Evolutionary conservation across 306 rosid species (phyloP).

Genomic region (Cyclanthera cordifolia): DNA sequence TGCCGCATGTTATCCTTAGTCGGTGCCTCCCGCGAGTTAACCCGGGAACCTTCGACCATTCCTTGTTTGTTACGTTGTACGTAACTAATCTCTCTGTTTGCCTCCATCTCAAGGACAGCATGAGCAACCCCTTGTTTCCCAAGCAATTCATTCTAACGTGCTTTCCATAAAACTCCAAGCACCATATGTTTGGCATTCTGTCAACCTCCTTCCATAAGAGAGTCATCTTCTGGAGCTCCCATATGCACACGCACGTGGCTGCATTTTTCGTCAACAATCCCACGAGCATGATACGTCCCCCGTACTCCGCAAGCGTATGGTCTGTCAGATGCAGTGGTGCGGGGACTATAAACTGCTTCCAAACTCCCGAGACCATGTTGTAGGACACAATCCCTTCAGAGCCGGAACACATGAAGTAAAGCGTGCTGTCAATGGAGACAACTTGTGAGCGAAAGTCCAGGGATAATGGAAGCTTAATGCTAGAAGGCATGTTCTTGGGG

Average conservation of each 20-base stretch:
- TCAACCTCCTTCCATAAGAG: slow-evolving; percentile 99
- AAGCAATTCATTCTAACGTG: slow-evolving; percentile 84
- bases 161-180: slow-evolving; percentile 98
- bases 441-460: slow-evolving; percentile 52
- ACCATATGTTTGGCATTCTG: slow-evolving; percentile 98
- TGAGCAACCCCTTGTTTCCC: slow-evolving; percentile 85
- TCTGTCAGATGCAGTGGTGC: slow-evolving; percentile 53
- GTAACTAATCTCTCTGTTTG: slow-evolving; percentile 61
- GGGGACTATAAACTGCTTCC: slow-evolving; percentile 71
- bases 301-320: slow-evolving; percentile 61
- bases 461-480: slow-evolving; percentile 44
- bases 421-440: slow-evolving; percentile 42
- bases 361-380: slow-evolving; percentile 46
- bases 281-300: slow-evolving; percentile 68
- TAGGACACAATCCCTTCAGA: slow-evolving; percentile 76
- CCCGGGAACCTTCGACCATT: slow-evolving; percentile 81
- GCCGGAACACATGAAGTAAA: slow-evolving; percentile 65
- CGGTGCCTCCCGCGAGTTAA: slow-evolving; percentile 58
- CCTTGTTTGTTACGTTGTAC: slow-evolving; percentile 47
- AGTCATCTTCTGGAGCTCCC: slow-evolving; percentile 97
- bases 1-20: slow-evolving; percentile 58
- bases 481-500: slow-evolving; percentile 45
- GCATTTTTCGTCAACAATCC: slow-evolving; percentile 80
- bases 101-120: slow-evolving; percentile 67
- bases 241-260: slow-evolving; percentile 81